A percentile compares a stretch with the other conserved stretches of the same genome.
Conservation (phyloP, 371 early-diverging fungal species). For the Phascolomyces articulosus region DNA sequence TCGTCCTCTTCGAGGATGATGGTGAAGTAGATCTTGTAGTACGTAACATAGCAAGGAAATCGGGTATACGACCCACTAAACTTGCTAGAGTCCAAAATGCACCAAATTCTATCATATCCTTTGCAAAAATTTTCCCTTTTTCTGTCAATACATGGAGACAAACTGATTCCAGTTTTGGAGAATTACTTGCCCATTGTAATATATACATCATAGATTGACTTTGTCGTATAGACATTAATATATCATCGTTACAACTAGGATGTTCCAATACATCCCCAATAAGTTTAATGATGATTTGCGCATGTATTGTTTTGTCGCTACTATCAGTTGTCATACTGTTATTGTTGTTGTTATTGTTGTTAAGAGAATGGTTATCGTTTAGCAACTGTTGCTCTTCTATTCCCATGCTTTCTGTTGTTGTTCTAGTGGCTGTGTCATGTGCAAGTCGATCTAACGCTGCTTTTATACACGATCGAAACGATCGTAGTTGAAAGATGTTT, state of each 20-base stretch:
- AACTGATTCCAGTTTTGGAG: not conserved
- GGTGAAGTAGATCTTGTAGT: no score
- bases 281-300: slow-evolving; percentile 1
- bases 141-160: slow-evolving; percentile 11
- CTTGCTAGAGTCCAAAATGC: slow-evolving; percentile 8
- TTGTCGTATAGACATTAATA: slow-evolving; percentile 1
- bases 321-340: not conserved
- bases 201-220: not conserved
- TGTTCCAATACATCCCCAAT: slow-evolving; percentile 10
- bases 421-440: not conserved
- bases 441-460: slow-evolving; percentile 5
- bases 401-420: no score
- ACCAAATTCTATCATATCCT: slow-evolving; percentile 10
- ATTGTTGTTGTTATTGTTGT: not conserved
- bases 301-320: not conserved
- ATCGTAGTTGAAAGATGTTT: not conserved
- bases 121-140: slow-evolving; percentile 12
- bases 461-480: slow-evolving; percentile 12
- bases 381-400: not conserved
- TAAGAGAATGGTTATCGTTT: no score
- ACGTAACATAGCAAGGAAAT: no score
- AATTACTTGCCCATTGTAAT: not conserved
- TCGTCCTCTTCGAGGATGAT: no score
- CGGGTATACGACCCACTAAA: slow-evolving; percentile 4
- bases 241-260: not conserved